A percentile compares a stretch with the other conserved stretches of the same genome.
phyloP scores from a whole-genome alignment of 129 eudicot genomes.

The Arctium lappa region DNA sequence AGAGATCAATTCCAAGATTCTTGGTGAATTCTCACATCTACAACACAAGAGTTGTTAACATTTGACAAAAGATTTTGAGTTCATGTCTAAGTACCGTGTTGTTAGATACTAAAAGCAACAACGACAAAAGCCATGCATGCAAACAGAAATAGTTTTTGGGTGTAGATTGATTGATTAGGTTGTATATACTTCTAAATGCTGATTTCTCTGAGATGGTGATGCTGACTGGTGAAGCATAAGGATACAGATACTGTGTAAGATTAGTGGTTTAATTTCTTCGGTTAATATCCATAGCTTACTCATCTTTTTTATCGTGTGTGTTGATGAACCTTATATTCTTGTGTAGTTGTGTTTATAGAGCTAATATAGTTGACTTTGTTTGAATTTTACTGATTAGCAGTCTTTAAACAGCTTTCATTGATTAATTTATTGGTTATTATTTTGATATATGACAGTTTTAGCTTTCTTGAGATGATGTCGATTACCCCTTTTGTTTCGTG shows the following conservation, averaged over 20 bases:
- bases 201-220: slow-evolving; percentile 15
- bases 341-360: neutral
- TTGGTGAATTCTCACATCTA: slow-evolving; percentile 30
- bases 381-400: slow-evolving; percentile 1
- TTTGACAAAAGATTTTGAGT: slow-evolving; percentile 8
- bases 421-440: neutral
- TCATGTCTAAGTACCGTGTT: neutral
- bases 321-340: neutral
- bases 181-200: slow-evolving; percentile 18
- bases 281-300: slow-evolving; percentile 2
- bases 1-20: slow-evolving; percentile 57
- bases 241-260: neutral
- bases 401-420: neutral
- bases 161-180: slow-evolving; percentile 18
- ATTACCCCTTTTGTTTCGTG: neutral
- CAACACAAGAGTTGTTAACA: slow-evolving; percentile 5
- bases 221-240: slow-evolving; percentile 10
- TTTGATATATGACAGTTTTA: neutral
- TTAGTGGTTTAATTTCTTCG: neutral
- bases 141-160: slow-evolving; percentile 14
- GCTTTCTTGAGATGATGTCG: neutral
- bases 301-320: slow-evolving; percentile 3
- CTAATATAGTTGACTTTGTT: neutral
- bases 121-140: neutral
- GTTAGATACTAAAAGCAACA: neutral